phyloP scores from a whole-genome alignment of 169 alveolate genomes.

The Babesia gibsoni region DNA sequence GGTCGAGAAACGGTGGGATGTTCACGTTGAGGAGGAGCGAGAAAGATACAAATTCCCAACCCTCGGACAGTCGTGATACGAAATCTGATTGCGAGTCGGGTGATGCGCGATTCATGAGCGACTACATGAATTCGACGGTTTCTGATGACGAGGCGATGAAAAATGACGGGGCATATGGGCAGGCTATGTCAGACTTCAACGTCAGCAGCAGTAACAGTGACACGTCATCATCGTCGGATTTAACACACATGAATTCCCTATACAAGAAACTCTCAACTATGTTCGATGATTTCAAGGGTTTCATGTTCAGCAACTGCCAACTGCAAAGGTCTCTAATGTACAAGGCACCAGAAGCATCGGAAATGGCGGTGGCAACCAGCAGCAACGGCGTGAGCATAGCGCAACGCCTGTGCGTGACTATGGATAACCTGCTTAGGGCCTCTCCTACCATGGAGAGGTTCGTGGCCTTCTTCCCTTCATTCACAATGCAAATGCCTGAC shows the following conservation, averaged over 20 bases:
- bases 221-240: too few relatives aligned
- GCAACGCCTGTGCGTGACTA: conserved; percentile 22
- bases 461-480: conserved; percentile 53
- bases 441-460: conserved; percentile 41
- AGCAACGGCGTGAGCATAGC: conserved; percentile 33
- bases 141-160: too few relatives aligned
- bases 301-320: conserved; percentile 37
- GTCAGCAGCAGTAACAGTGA: background rate
- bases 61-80: too few relatives aligned
- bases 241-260: conserved; percentile 19
- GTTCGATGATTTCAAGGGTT: conserved; percentile 46
- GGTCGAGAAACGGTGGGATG: too few relatives aligned
- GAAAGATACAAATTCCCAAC: too few relatives aligned
- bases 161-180: too few relatives aligned
- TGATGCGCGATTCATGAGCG: too few relatives aligned
- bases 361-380: conserved; percentile 10
- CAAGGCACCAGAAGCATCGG: background rate
- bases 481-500: conserved; percentile 12
- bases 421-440: conserved; percentile 27
- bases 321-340: background rate
- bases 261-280: conserved; percentile 58
- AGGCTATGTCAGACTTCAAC: too few relatives aligned
- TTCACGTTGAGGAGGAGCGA: too few relatives aligned
- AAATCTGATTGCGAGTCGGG: too few relatives aligned
- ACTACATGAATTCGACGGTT: too few relatives aligned